These are phyloP conservation scores for Gossypium mustelinum DNA, from an alignment of 345 rosid genomes.

Conservation along the genomic window DNA sequence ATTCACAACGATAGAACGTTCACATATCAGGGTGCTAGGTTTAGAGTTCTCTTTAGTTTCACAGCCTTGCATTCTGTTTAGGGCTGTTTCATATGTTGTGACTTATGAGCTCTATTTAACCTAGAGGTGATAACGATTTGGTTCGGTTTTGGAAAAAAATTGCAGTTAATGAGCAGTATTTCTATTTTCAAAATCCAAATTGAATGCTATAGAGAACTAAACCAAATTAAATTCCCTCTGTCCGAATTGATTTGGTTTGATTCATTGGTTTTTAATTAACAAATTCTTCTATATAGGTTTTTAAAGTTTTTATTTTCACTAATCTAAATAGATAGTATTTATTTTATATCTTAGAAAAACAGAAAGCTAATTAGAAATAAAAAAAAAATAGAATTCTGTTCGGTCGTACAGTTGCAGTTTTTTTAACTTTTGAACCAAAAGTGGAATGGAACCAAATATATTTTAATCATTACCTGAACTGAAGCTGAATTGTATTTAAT, in stretches of 20 bases:
- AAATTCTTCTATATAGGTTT: neutral
- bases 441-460: neutral
- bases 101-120: neutral
- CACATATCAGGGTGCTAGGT: neutral
- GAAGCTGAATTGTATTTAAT: neutral
- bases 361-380: neutral
- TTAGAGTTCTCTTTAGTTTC: constrained; percentile 7
- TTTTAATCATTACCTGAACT: neutral
- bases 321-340: neutral
- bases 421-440: neutral
- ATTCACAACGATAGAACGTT: neutral
- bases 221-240: neutral
- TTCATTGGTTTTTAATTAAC: neutral
- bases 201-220: neutral
- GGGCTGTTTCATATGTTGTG: neutral
- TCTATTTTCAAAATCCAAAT: neutral
- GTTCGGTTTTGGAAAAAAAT: neutral
- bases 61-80: neutral
- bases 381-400: neutral
- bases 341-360: neutral
- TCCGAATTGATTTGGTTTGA: neutral
- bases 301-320: neutral
- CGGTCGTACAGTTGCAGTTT: neutral
- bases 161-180: neutral
- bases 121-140: neutral